Conservation (phyloP, 225 moss, liverwort and hornwort genomes). For the Takakia lepidozioides region DNA sequence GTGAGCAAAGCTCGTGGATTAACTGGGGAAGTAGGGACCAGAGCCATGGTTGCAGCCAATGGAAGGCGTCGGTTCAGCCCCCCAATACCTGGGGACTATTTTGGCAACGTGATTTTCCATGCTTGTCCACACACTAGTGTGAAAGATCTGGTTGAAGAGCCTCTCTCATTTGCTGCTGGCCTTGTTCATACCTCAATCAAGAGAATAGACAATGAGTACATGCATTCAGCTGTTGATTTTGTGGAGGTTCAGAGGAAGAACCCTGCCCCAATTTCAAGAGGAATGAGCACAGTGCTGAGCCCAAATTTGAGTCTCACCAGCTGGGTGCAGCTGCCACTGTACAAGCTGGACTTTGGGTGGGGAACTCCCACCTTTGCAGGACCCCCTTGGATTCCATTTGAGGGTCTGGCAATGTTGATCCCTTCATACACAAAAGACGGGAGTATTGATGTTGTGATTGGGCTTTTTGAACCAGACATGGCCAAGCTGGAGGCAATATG, state of each 20-base stretch:
- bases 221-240: conserved; percentile 76
- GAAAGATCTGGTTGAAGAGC: conserved; percentile 36
- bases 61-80: conserved; percentile 56
- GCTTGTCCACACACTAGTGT: conserved; percentile 53
- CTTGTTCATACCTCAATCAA: conserved; percentile 60
- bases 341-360: conserved; percentile 75
- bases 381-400: conserved; percentile 79
- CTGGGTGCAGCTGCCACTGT: conserved; percentile 76
- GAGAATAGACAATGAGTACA: conserved; percentile 57
- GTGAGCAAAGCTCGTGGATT: conserved; percentile 69
- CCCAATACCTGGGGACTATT: conserved; percentile 38
- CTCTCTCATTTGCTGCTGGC: conserved; percentile 54
- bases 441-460: conserved; percentile 61
- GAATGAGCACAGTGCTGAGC: conserved; percentile 47
- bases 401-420: conserved; percentile 58
- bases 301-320: conserved; percentile 79
- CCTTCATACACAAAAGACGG: conserved; percentile 70
- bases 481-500: conserved; percentile 50
- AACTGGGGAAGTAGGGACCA: conserved; percentile 35
- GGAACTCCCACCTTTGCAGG: conserved; percentile 78
- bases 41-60: conserved; percentile 61
- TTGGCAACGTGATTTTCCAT: conserved; percentile 91
- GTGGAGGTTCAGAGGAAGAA: conserved; percentile 63
- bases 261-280: conserved; percentile 47
- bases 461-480: conserved; percentile 74